Base-by-base conservation (phyloP, 2,329 filamentous ascomycete species). In the Fusarium annulatum region DNA sequence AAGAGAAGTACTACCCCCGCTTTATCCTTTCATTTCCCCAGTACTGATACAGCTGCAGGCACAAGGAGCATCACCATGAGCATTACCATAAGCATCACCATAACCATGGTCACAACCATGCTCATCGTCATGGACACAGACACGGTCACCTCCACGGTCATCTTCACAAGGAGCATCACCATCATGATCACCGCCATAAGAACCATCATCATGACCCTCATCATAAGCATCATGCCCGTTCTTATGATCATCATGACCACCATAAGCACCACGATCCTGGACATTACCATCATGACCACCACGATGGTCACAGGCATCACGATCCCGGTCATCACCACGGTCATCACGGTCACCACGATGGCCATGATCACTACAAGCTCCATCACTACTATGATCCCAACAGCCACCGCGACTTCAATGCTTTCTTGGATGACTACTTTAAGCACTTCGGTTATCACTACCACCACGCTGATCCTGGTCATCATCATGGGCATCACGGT, bases 31-130 rank as follows among this genome's bases (percentile, higher is more conserved):
- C 6, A 16, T 45, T 9, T 19, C 19, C 9, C 7, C 46, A 46
- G 12, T 30, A 23, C 45, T 69, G 48, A 69, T 53, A 11, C 26
- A 30, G 6, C 28, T 8, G 3, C 21, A 69, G 65, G 34, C 51
- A 61, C 42, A 55, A 58, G 9, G 42, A 63, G 18, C 45, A 71
- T n/a, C 48, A 56, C 19, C 38, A 66, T 39, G 48, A 66, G n/a
- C 48, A 58, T 38, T 52, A 48, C 21, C 61, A 59, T 15, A 59
- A 59, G 19, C 56, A 59, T 53, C 34, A 66, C 16, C 49, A 60
- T 10, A 59, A 36, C 26, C 49, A 59, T 56, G 21, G 57, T 5
- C 43, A 64, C 16, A 55, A 58, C 30, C 49, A 67, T n/a, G 36
- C 48, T 21, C 43, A 67, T 51, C 23, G 28, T n/a, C 55, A 61